phyloP scores from a whole-genome alignment of 1,139 yeast genomes.

The Yamadazyma aaseri region DNA sequence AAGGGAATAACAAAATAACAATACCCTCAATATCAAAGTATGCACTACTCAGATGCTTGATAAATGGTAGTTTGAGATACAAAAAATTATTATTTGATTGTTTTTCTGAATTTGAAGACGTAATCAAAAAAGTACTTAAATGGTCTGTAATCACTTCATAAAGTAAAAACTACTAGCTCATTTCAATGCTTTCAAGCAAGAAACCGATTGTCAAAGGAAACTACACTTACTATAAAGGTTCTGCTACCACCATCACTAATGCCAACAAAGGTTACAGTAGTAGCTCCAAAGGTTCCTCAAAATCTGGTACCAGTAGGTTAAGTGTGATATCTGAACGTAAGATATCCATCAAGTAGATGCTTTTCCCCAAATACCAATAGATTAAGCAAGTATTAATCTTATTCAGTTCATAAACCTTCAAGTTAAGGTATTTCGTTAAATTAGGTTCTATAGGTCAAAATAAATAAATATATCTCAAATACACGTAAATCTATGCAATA shows the following conservation, averaged over 20 bases:
- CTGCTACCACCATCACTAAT: conserved; percentile 10
- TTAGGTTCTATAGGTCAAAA: too few relatives aligned
- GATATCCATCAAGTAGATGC: conserved; percentile 1
- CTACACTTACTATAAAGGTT: conserved; percentile 9
- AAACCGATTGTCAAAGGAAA: conserved; percentile 11
- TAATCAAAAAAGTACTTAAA: conserved; percentile 3
- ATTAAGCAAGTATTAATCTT: not conserved
- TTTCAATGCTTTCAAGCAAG: not conserved
- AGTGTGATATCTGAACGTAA: conserved; percentile 3
- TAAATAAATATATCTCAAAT: too few relatives aligned
- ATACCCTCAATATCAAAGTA: not conserved
- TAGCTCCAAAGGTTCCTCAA: not conserved
- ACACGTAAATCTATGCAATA: too few relatives aligned
- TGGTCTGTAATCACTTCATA: not conserved
- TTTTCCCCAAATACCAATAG: too few relatives aligned
- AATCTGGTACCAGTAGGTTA: not conserved
- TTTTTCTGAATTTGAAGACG: not conserved
- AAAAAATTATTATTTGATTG: conserved; percentile 1
- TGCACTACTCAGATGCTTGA: not conserved
- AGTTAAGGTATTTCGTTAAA: too few relatives aligned
- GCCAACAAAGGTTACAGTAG: conserved; percentile 7
- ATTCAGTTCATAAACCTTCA: too few relatives aligned
- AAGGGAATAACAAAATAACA: not conserved
- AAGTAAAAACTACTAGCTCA: not conserved
- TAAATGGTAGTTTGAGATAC: conserved; percentile 2